These are phyloP conservation scores for Phanerochaete sordida DNA, from an alignment of 768 basidiomycete genomes.

Conservation along the genomic window DNA sequence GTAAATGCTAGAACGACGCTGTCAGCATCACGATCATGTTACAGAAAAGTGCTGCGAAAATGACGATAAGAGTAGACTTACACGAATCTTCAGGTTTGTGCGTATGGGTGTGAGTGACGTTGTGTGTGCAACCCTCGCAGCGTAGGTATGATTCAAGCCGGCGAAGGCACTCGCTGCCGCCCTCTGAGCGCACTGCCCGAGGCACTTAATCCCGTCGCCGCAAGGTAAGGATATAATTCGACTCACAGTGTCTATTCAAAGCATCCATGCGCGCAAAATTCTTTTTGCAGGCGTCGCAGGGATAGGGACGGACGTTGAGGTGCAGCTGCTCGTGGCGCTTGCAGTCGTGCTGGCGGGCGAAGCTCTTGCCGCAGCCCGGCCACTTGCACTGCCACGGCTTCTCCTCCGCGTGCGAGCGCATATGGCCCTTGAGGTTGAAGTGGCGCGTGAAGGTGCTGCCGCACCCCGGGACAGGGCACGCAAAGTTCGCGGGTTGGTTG, in stretches of 20 bases:
- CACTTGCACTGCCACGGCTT: conserved; percentile 93
- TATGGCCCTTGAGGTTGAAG: conserved; percentile 92
- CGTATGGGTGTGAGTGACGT: too few relatives aligned
- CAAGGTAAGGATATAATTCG: neutral
- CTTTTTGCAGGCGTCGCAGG: conserved; percentile 89
- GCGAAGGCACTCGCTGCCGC: conserved; percentile 73
- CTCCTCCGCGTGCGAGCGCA: conserved; percentile 93
- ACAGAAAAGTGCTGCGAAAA: too few relatives aligned
- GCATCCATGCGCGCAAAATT: conserved; percentile 96
- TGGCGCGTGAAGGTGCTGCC: conserved; percentile 96
- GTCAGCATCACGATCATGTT: too few relatives aligned
- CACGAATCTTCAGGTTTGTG: too few relatives aligned
- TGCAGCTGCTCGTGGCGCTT: conserved; percentile 95
- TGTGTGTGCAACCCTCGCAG: too few relatives aligned
- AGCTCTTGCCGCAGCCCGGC: conserved; percentile 93
- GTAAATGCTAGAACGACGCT: too few relatives aligned
- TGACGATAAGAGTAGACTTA: too few relatives aligned
- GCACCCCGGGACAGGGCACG: conserved; percentile 92
- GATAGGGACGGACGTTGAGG: conserved; percentile 88
- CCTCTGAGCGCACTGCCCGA: conserved; percentile 73
- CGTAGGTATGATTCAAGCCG: too few relatives aligned
- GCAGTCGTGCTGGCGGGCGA: conserved; percentile 93
- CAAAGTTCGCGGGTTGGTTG: conserved; percentile 85
- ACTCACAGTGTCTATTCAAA: conserved; percentile 87
- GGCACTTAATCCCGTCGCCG: neutral